Base-by-base conservation (phyloP, 306 rosid genomes). In the Canavalia ensiformis region DNA sequence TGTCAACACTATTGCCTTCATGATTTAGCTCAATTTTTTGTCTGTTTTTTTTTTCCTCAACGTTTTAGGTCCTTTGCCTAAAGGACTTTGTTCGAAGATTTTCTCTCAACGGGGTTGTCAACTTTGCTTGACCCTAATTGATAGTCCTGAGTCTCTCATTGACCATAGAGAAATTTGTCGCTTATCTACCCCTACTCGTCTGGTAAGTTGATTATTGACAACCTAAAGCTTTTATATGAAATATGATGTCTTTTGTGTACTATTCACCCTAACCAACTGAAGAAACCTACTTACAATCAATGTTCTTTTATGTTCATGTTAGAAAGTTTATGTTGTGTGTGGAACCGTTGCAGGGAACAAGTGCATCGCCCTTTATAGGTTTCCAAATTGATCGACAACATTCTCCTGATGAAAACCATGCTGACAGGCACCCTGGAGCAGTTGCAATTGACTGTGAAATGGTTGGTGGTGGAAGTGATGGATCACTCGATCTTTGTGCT, bases 391-490 rank as follows among this genome's bases (percentile, higher is more conserved):
- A 77, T 78, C 6, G 46, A 67, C 84, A 66, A 39, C 82, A 72
- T 78, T 76, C 76, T 8, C 76, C 39, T 55, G 74, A 59, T 59
- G 88, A 83, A 78, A 81, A 68, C 54, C 78, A 62, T 51, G 50
- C 56, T 28, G 87, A 71, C 8, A 39, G 81, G 67, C 51, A 12
- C 64, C 83, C 83, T 28, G 79, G 83, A 83, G 95, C 95, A 66
- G 70, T 92, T 83, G 91, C 94, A 12, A 68, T 92, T 33, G 96
- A 94, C 80, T 94, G 97, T 84, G 97, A 92, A 87, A 94, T 94
- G 96, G 94, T 90, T 83, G 92, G 92, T 33, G 97, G 98, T 69
- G 97, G 97, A 88, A 86, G 87, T 84, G 98, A 94, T 87, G 98
- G 97, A 74, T 72, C 96, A 0, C 80, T 94, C 60, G 97, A 90